A percentile compares a stretch with the other conserved stretches of the same genome.
phyloP scores from a whole-genome alignment of 2,329 filamentous ascomycete genomes.

The Fonsecaea multimorphosa region DNA sequence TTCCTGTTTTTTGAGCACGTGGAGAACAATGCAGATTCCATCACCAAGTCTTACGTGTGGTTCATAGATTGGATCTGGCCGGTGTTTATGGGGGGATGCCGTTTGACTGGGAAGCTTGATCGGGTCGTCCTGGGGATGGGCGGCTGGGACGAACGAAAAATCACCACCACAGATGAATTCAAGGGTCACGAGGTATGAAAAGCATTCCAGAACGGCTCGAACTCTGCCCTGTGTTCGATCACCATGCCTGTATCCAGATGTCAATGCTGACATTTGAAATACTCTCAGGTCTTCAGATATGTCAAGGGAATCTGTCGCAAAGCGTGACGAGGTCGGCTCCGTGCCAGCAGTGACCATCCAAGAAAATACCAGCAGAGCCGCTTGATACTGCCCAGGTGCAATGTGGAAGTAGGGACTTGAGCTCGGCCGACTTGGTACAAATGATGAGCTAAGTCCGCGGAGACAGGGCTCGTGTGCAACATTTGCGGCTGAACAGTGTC shows the following conservation, averaged over 20 bases:
- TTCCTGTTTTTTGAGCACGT: constrained; percentile 58
- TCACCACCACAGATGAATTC: constrained; percentile 31
- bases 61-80: constrained; percentile 37
- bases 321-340: constrained; percentile 15
- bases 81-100: constrained; percentile 37
- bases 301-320: constrained; percentile 32
- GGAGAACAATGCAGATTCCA: constrained; percentile 27
- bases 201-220: background rate
- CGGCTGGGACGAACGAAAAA: constrained; percentile 29
- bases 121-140: constrained; percentile 33
- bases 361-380: background rate
- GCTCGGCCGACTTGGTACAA: background rate
- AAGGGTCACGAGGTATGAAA: constrained; percentile 31
- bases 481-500: background rate
- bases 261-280: background rate
- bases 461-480: background rate
- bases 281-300: constrained; percentile 31
- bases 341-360: background rate
- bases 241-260: background rate
- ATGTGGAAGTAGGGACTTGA: background rate
- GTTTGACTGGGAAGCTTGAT: constrained; percentile 35
- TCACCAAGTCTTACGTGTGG: constrained; percentile 36
- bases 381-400: background rate
- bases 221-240: background rate
- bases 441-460: background rate